Conservation (phyloP, 768 basidiomycete species). For the Russula abietina region DNA sequence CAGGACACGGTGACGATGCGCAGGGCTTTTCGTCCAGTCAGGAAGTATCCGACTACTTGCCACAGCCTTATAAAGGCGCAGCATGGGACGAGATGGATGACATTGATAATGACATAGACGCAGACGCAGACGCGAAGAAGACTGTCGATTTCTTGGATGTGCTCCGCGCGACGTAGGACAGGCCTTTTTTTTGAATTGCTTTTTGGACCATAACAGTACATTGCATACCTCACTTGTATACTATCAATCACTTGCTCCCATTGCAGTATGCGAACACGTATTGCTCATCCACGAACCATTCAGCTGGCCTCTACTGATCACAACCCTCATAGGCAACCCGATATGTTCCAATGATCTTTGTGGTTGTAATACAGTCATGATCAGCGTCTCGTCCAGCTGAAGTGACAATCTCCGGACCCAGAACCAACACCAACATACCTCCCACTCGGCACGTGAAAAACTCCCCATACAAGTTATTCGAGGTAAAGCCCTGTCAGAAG, state of each 20-base stretch:
- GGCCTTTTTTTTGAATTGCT: constrained; percentile 8
- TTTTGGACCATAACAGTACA: constrained; percentile 7
- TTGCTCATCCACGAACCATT: not conserved
- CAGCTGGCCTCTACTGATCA: too few species aligned
- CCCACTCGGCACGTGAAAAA: too few species aligned
- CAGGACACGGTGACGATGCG: not conserved
- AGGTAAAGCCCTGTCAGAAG: not conserved
- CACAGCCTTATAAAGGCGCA: constrained; percentile 16
- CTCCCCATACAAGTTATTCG: too few species aligned
- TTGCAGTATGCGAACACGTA: constrained; percentile 6
- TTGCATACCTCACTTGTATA: constrained; percentile 23
- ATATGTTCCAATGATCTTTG: too few species aligned
- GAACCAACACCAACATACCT: too few species aligned
- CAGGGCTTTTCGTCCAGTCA: constrained; percentile 18
- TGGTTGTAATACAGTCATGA: not conserved
- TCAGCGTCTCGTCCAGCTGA: too few species aligned
- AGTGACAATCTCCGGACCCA: too few species aligned
- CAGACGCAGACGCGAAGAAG: not conserved
- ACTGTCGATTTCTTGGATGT: not conserved
- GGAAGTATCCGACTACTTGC: constrained; percentile 25
- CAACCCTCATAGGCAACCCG: too few species aligned
- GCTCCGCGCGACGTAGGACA: not conserved
- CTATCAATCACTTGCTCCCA: constrained; percentile 17
- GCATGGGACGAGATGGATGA: constrained; percentile 18
- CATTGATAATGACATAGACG: constrained; percentile 7